Percentiles rank a stretch among this genome's conserved stretches.
phyloP scores from a whole-genome alignment of 1,284 basidiomycete genomes.

The Ceratobasidium sp. region DNA sequence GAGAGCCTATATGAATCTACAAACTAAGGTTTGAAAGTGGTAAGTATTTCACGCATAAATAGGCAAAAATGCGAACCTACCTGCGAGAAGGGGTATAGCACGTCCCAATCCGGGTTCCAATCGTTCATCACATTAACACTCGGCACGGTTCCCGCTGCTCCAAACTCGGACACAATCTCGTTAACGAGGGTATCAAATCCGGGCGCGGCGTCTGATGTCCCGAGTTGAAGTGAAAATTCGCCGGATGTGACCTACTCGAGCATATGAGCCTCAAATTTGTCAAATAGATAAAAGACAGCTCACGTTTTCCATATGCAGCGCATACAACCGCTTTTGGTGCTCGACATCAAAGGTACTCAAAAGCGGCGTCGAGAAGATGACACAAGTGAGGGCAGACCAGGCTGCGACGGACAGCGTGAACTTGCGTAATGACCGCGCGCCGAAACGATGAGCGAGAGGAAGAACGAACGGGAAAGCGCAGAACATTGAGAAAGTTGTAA shows the following conservation, averaged over 20 bases:
- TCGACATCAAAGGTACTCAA: constrained; percentile 79
- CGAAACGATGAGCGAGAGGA: constrained; percentile 82
- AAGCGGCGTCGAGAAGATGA: constrained; percentile 68
- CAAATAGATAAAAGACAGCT: constrained; percentile 48
- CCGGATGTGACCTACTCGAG: constrained; percentile 70
- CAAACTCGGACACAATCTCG: constrained; percentile 71
- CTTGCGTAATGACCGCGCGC: constrained; percentile 60
- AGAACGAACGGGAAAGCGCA: constrained; percentile 71
- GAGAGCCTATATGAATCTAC: constrained; percentile 80
- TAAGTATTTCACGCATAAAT: constrained; percentile 47
- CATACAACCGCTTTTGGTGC: constrained; percentile 90
- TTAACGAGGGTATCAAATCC: constrained; percentile 71
- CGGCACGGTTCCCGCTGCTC: constrained; percentile 58
- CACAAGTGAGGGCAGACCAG: constrained; percentile 62
- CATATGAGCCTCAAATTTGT: not conserved
- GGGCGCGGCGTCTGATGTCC: constrained; percentile 85
- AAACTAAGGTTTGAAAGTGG: constrained; percentile 61
- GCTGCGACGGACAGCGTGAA: constrained; percentile 60
- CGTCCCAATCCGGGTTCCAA: constrained; percentile 59
- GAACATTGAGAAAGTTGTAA: constrained; percentile 69
- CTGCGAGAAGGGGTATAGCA: constrained; percentile 85
- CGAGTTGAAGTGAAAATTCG: constrained; percentile 83
- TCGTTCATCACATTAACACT: constrained; percentile 60
- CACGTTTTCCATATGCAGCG: constrained; percentile 90
- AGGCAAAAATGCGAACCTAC: constrained; percentile 58